Base-by-base conservation (phyloP, 352 stramenopile genomes). In the Phytophthora crassamura region DNA sequence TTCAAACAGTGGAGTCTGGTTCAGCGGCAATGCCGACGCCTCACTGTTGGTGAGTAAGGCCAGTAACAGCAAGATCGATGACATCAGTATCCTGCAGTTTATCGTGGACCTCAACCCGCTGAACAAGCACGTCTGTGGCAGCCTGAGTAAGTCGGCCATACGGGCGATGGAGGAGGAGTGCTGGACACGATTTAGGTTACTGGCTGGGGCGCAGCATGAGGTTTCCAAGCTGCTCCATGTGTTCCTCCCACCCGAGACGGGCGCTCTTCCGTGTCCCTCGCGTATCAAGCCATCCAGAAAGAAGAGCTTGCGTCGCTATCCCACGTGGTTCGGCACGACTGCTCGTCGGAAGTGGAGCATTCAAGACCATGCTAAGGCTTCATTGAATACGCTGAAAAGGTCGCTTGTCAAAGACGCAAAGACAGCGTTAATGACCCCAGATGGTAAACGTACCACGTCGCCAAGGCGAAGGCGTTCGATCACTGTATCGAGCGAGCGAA, bases 141-240 rank as follows among this genome's bases (percentile, higher is more conserved):
- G 68, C 40, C 76, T 88, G 18, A 59, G 57, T 7, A 47, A 69
- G 2, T 34, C 59, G 15, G 59, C 78, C 5, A 49, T 89, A 4
- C 56, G 45, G 5, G 55, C 74, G n/a, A 78, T 89, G 63, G 82
- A 89, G 52, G 65, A 79, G 14, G 82, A 91, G 48, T 91, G 82
- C 50, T 91, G 82, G 82, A 67, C 72, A 7, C 60, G 78, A n/a
- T 87, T 78, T 55, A 75, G 84, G 41, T 54, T 80, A 4, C 76
- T 83, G 4, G 64, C 70, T 2, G 53, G 72, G 25, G 61, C 88
- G 2, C 52, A 79, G 15, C 67, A 80, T 54, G 56, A 49, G 0
- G 59, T 84, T 0, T 39, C 1, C 11, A 68, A 53, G 4, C n/a
- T 68, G 8, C 64, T 72, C 11, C 8, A 59, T 7, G 2, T 39